Evolutionary conservation across 805 yeast species (phyloP).

Genomic region (Millerozyma miso): DNA sequence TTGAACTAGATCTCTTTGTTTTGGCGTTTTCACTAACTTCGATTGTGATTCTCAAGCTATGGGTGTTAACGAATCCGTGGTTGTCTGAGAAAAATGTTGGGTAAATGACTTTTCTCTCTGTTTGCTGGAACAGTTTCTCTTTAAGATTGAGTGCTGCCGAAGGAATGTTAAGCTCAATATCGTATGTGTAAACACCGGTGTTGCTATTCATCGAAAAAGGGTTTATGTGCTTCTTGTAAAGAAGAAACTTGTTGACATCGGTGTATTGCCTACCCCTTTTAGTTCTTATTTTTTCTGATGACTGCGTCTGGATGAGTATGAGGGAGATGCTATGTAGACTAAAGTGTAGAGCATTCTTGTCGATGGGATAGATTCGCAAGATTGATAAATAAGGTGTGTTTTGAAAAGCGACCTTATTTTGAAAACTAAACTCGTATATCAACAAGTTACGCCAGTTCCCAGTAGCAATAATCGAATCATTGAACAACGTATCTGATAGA

Average conservation of each 20-base stretch:
- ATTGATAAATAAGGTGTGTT: conserved; percentile 5
- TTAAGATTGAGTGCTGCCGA: not conserved
- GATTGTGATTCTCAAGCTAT: conserved; percentile 8
- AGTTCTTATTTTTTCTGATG: conserved; percentile 3
- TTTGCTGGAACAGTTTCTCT: conserved; percentile 1
- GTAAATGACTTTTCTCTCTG: conserved; percentile 5
- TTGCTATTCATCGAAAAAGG: conserved; percentile 1
- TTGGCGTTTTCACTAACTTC: conserved; percentile 9
- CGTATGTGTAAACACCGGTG: conserved; percentile 1
- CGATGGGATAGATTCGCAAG: conserved; percentile 9
- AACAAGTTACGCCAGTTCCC: conserved; percentile 17
- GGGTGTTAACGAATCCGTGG: conserved; percentile 8
- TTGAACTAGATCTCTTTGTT: not conserved
- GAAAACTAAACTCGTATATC: conserved; percentile 13
- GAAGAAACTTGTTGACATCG: conserved; percentile 4
- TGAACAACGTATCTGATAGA: conserved; percentile 3
- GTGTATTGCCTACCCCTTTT: conserved; percentile 2
- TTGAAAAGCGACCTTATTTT: conserved; percentile 13
- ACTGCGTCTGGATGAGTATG: conserved; percentile 8
- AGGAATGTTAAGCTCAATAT: conserved; percentile 4
- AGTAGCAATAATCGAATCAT: conserved; percentile 11
- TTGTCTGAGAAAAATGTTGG: conserved; percentile 6
- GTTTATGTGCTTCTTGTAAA: conserved; percentile 2
- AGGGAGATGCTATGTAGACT: conserved; percentile 7
- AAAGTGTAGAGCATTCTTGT: conserved; percentile 4